Evolutionary conservation across 2,329 filamentous ascomycete species (phyloP), one percentile per base, ranked within the genome.

Genomic region (Colletotrichum lentis): DNA sequence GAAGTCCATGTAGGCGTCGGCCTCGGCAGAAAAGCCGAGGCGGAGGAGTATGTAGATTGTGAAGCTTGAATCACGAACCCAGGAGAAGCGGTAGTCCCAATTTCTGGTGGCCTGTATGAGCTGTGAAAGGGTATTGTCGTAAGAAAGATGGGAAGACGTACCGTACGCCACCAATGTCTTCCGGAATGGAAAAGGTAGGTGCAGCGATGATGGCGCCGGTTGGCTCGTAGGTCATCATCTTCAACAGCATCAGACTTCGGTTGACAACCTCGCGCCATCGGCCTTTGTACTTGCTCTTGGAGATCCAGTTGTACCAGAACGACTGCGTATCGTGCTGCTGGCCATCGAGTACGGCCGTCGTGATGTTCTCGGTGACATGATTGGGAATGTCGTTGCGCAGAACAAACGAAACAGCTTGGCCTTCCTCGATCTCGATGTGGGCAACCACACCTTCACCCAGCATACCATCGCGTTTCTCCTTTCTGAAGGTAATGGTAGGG

Each of bases 1-100:
- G 75, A 93, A 94, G 62, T 85, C 84, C 84, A 93, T 93, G 76
- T 93, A 94, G 1, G 90, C 88, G 75, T 94, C 90, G 3, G 91
- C 91, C 77, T 94, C 91, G 22, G 89, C 85, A 35, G 83, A 88
- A 78, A 93, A 94, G 6, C 91, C 91, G 75, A 94, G 86, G 16
- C 91, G 88, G 2, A 94, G 84, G 37, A 94, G 84, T 70, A 94
- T 90, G 73, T 94, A 94, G 71, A 93, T 88, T 1, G 90, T 92
- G 77, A 93, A 93, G 71, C 89, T 92, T 0, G 89, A 88, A 78
- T 94, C 91, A 24, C 91, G 85, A 43, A 94, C 87, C 91, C 91
- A 94, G 11, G 85, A 91, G 77, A 87, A 94, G n/a, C 90, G 85
- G 74, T 92, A 92, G 75, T 92, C 90, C 89, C 87, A 89, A 73